Evolutionary conservation across 2,329 filamentous ascomycete species (phyloP), one percentile per base, ranked within the genome.

Genomic region (Zopfia rhizophila): DNA sequence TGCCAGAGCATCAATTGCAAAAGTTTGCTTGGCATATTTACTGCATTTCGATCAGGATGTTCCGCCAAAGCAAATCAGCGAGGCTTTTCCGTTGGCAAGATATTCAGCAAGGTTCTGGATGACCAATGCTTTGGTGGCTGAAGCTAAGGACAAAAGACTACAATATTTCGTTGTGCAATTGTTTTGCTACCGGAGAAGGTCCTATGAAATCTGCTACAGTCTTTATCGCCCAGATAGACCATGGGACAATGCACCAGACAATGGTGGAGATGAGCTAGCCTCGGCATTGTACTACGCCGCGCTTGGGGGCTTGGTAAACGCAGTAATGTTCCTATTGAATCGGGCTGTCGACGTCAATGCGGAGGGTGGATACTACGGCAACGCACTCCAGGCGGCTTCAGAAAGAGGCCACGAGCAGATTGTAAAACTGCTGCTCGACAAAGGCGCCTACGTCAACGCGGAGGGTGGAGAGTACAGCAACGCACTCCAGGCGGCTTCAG

Each of bases 31-130:
- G 4, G 41, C 23, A 23, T 59, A 57, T 48, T 21, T 59, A 16
- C 46, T 57, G 16, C 43, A 47, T 13, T 54, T 51, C 25, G 12
- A 47, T 5, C 11, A 23, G 10, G 19, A 11, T 11, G 11, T 36
- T 23, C 19, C 38, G n/a, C 11, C 29, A 22, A 11, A 39, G 13
- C 11, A 42, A 19, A 43, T 43, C 4, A 43, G n/a, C n/a, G 19
- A 23, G n/a, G 12, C 7, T 10, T 50, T 39, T 28, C 43, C 55
- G 5, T 43, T 60, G 3, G 53, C 53, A 8, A 12, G 27, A 5
- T 60, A 59, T 42, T 33, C 43, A 7, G 56, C 56, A 25, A 11
- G 29, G 25, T 53, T 27, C 32, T 60, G 56, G 56, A 40, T 45
- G 23, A 7, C 38, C 10, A 45, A 60, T 45, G 38, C 48, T 37